Evolutionary conservation across 1,139 yeast species (phyloP).

Genomic region (Ogataea hybrid): DNA sequence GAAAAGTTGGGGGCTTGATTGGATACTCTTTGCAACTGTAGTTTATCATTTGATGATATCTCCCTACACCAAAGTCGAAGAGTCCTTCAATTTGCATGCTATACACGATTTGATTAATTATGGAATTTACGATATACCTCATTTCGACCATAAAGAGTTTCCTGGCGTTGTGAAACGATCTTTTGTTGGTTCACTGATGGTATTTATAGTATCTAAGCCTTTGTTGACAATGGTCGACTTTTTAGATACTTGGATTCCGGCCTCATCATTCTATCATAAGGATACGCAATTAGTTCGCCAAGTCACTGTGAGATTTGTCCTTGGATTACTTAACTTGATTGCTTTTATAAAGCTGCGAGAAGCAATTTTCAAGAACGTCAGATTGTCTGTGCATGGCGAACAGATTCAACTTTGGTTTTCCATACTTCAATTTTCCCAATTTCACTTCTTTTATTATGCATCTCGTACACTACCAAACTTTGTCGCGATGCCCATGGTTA

Average conservation of each 20-base stretch:
- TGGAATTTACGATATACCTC: conserved; percentile 48
- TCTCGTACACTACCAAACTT: conserved; percentile 87
- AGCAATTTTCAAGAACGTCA: too few species aligned
- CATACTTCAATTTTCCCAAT: conserved; percentile 60
- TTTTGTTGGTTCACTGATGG: conserved; percentile 67
- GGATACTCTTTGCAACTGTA: conserved; percentile 33
- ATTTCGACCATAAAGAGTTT: conserved; percentile 72
- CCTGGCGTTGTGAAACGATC: conserved; percentile 93
- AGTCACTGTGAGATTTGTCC: conserved; percentile 45
- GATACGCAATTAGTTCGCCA: conserved; percentile 34
- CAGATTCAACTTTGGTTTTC: conserved; percentile 56
- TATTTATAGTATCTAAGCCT: conserved; percentile 37
- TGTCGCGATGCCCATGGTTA: conserved; percentile 74
- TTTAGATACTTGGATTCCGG: conserved; percentile 4
- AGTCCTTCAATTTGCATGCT: conserved; percentile 89
- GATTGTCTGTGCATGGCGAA: not conserved
- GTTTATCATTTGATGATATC: conserved; percentile 50
- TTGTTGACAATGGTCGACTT: not conserved
- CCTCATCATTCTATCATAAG: conserved; percentile 9
- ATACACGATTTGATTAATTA: conserved; percentile 73
- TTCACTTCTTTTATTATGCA: conserved; percentile 75
- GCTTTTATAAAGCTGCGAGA: too few species aligned
- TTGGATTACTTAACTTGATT: conserved; percentile 48
- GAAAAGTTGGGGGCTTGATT: conserved; percentile 10
- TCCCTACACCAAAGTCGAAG: conserved; percentile 92